A percentile compares a stretch with the other conserved stretches of the same genome.
phyloP scores from a whole-genome alignment of 106 monocot genomes.

The Platanthera zijinensis region DNA sequence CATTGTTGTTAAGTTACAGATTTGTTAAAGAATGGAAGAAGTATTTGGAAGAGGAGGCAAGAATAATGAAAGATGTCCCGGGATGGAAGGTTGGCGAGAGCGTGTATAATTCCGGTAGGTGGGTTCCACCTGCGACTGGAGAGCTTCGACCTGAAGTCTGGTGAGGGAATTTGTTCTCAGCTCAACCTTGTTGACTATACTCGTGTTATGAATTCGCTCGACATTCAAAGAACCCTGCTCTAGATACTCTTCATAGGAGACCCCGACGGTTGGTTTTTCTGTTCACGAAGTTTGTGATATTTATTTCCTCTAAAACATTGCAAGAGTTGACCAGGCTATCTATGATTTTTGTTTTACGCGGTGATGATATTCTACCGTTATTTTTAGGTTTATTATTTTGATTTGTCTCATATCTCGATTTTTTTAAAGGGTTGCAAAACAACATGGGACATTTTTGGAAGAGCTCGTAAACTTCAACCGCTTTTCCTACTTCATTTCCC shows the following conservation, averaged over 20 bases:
- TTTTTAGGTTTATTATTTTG: too few species aligned
- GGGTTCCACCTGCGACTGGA: slow-evolving; percentile 88
- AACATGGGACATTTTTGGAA: too few species aligned
- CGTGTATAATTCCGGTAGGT: slow-evolving; percentile 79
- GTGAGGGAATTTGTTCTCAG: slow-evolving; percentile 21
- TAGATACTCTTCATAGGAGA: background rate
- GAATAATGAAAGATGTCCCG: slow-evolving; percentile 92
- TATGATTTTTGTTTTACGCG: too few species aligned
- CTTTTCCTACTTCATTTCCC: too few species aligned
- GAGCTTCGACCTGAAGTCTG: slow-evolving; percentile 84
- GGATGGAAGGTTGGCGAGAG: slow-evolving; percentile 90
- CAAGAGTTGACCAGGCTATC: too few species aligned
- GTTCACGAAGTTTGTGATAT: too few species aligned
- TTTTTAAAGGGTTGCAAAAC: too few species aligned
- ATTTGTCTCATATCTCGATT: too few species aligned
- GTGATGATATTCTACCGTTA: too few species aligned
- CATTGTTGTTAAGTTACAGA: slow-evolving; percentile 14
- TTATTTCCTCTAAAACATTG: too few species aligned
- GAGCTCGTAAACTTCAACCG: too few species aligned
- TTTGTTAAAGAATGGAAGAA: slow-evolving; percentile 86
- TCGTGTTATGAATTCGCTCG: too few species aligned
- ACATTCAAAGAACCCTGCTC: background rate
- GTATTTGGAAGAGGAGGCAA: slow-evolving; percentile 74
- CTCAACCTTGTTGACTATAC: background rate
- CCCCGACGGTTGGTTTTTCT: background rate